Evolutionary conservation across 139 green algal species (phyloP).

Genomic region (Chlorella vulgaris): DNA sequence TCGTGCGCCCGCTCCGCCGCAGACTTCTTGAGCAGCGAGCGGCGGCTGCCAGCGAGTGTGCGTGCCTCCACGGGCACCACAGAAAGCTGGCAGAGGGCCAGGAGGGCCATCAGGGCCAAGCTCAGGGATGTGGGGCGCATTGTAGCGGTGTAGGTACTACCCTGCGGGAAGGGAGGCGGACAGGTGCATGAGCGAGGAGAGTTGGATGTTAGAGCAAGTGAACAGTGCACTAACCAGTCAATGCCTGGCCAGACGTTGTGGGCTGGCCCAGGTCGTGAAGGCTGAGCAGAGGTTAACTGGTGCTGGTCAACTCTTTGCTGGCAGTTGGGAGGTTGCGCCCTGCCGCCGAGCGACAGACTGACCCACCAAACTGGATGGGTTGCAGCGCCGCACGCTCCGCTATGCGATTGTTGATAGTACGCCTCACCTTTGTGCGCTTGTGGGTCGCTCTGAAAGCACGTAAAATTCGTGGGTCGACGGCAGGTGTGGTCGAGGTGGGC

Average conservation of each 20-base stretch:
- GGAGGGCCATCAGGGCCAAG: background rate
- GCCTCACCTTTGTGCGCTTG: background rate
- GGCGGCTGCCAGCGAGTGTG: too few species aligned
- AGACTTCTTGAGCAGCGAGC: background rate
- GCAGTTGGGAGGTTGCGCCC: too few species aligned
- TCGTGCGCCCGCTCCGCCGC: background rate
- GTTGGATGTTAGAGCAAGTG: too few species aligned
- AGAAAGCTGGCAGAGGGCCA: constrained; percentile 2
- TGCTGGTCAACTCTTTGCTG: background rate
- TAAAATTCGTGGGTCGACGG: too few species aligned
- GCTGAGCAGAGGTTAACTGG: background rate
- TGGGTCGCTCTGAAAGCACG: background rate
- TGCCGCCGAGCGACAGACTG: too few species aligned
- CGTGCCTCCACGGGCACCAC: background rate
- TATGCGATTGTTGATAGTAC: background rate
- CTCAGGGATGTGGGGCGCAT: constrained; percentile 1
- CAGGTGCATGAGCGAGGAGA: too few species aligned
- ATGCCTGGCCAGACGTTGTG: too few species aligned
- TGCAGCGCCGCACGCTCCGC: background rate
- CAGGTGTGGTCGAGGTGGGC: too few species aligned
- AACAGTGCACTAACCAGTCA: too few species aligned
- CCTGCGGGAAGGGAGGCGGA: too few species aligned
- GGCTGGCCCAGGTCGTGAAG: too few species aligned
- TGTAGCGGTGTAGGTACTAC: too few species aligned
- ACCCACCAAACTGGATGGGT: background rate